These are phyloP conservation scores for Cytospora piceae DNA, from an alignment of 2,329 filamentous ascomycete genomes.

Conservation along the genomic window DNA sequence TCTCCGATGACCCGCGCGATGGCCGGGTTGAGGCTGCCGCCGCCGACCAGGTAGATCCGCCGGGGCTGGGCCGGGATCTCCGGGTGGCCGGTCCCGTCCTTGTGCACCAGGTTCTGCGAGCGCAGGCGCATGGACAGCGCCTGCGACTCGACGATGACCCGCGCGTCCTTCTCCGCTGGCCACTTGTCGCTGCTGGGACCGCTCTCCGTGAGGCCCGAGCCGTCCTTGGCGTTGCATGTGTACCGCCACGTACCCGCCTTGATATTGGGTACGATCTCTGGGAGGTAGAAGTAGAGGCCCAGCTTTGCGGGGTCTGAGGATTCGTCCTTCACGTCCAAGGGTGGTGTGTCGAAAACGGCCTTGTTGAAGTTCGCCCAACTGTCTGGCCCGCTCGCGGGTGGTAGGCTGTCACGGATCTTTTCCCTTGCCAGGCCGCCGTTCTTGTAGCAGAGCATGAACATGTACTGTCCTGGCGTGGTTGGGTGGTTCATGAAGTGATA, in stretches of 20 bases:
- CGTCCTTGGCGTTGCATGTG: constrained; percentile 58
- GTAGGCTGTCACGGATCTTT: constrained; percentile 80
- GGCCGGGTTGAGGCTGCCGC: constrained; percentile 85
- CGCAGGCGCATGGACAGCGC: constrained; percentile 88
- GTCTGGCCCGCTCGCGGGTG: constrained; percentile 52
- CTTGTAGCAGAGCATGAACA: constrained; percentile 99
- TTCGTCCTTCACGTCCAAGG: constrained; percentile 63
- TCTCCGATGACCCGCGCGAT: constrained; percentile 85
- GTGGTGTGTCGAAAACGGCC: constrained; percentile 67
- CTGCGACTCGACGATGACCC: constrained; percentile 92
- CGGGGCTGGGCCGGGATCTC: constrained; percentile 80
- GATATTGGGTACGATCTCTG: constrained; percentile 94
- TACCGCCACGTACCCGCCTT: constrained; percentile 86
- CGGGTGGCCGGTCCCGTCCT: constrained; percentile 34
- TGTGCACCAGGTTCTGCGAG: constrained; percentile 73
- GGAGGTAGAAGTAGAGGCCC: constrained; percentile 92
- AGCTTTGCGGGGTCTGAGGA: constrained; percentile 69
- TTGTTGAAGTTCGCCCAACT: constrained; percentile 83
- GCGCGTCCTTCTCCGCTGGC: constrained; percentile 71
- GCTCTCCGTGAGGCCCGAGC: constrained; percentile 50
- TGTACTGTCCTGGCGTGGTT: constrained; percentile 86
- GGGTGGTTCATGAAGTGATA: constrained; percentile 99
- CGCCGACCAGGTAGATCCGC: constrained; percentile 91
- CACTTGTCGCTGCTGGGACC: constrained; percentile 43
- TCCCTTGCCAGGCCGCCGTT: constrained; percentile 95